Evolutionary conservation across 176 grass and related monocot species (phyloP).

Genomic region (Rhynchospora pubera): DNA sequence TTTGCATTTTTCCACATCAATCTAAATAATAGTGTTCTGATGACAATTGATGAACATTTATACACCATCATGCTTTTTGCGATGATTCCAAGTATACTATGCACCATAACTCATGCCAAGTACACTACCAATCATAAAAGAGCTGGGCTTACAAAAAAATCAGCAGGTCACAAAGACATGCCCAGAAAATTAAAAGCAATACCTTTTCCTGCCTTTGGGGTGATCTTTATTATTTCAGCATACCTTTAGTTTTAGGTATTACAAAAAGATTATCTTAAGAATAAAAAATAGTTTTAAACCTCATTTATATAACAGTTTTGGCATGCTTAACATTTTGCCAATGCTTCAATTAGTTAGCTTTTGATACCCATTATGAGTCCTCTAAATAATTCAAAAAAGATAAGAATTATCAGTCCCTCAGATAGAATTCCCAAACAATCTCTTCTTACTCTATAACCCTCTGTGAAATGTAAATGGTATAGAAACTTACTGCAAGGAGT

Average conservation of each 20-base stretch:
- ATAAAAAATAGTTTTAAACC: background rate
- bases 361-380: background rate
- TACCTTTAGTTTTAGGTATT: background rate
- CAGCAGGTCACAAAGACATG: background rate
- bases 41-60: background rate
- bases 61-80: background rate
- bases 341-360: background rate
- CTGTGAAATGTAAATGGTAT: background rate
- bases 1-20: background rate
- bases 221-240: background rate
- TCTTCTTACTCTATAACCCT: background rate
- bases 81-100: background rate
- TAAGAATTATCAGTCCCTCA: background rate
- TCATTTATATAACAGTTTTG: background rate
- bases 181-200: background rate
- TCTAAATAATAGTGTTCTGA: background rate
- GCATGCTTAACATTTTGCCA: background rate
- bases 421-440: background rate
- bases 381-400: background rate
- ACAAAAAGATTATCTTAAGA: background rate
- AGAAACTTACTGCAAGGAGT: constrained; percentile 66
- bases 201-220: background rate
- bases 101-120: background rate
- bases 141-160: background rate
- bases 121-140: background rate